Evolutionary conservation across 1,284 basidiomycete genomes (phyloP).

Genomic region (Cryptococcus sp.): DNA sequence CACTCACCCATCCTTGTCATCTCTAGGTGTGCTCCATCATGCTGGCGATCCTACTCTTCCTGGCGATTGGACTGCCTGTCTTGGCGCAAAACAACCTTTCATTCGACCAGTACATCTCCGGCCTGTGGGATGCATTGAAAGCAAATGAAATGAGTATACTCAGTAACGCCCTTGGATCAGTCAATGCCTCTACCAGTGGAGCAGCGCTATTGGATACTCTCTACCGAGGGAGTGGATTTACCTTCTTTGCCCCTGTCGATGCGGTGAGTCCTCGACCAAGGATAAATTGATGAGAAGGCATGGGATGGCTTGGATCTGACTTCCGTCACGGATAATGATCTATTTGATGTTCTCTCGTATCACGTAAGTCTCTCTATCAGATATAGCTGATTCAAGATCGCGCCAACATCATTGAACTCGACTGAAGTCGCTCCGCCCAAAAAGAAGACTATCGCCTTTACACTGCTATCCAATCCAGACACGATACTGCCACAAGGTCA

Average conservation of each 20-base stretch:
- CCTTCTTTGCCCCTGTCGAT: conserved; percentile 15
- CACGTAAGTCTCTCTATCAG: conserved; percentile 15
- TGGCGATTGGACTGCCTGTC: no score
- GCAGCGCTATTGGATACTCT: conserved; percentile 9
- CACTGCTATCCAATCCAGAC: conserved; percentile 10
- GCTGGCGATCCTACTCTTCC: no score
- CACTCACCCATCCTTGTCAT: no score
- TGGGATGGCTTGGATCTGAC: conserved; percentile 11
- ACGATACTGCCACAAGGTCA: conserved; percentile 17
- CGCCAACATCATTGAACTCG: conserved; percentile 16
- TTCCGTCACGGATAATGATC: conserved; percentile 7
- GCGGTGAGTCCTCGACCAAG: conserved; percentile 7
- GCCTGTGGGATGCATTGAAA: conserved; percentile 9
- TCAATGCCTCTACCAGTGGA: conserved; percentile 5
- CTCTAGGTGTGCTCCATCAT: no score
- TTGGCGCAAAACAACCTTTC: neutral
- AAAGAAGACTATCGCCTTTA: conserved; percentile 22
- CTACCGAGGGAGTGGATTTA: conserved; percentile 10
- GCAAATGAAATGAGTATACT: conserved; percentile 9
- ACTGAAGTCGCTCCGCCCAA: conserved; percentile 19
- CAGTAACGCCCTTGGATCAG: conserved; percentile 8
- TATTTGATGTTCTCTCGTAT: conserved; percentile 20
- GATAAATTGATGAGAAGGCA: conserved; percentile 10
- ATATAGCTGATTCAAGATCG: conserved; percentile 13
- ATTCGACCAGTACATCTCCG: neutral